phyloP scores from a whole-genome alignment of 1,139 yeast genomes.

The Arxiozyma slooffiae region DNA sequence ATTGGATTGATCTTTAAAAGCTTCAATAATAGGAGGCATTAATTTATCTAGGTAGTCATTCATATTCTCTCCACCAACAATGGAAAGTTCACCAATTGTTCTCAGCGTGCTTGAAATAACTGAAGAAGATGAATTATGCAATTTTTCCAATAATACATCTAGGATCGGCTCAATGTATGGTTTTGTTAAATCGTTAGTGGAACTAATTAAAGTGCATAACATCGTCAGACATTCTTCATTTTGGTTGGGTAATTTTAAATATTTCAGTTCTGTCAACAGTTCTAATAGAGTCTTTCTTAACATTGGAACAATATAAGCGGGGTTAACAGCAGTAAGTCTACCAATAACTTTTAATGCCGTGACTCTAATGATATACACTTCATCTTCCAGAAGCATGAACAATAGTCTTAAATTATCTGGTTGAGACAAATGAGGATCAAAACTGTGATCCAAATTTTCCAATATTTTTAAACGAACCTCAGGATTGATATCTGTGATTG shows the following conservation, averaged over 20 bases:
- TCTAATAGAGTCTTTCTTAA: slow-evolving; percentile 80
- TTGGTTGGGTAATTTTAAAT: slow-evolving; percentile 61
- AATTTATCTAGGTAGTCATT: slow-evolving; percentile 59
- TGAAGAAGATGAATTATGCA: slow-evolving; percentile 61
- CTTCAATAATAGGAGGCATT: slow-evolving; percentile 82
- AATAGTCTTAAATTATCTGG: slow-evolving; percentile 79
- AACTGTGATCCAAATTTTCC: slow-evolving; percentile 58
- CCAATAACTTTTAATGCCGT: slow-evolving; percentile 79
- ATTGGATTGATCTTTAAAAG: slow-evolving; percentile 91
- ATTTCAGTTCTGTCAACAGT: slow-evolving; percentile 76
- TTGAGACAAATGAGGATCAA: slow-evolving; percentile 90
- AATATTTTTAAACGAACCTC: slow-evolving; percentile 78
- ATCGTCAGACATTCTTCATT: slow-evolving; percentile 83
- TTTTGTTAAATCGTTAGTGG: slow-evolving; percentile 71
- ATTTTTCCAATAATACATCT: slow-evolving; percentile 70
- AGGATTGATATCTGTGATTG: slow-evolving; percentile 79
- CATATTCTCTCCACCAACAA: slow-evolving; percentile 84
- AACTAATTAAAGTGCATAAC: slow-evolving; percentile 62
- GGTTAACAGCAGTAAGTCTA: slow-evolving; percentile 74
- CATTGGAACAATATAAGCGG: slow-evolving; percentile 93
- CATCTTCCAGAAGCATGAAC: slow-evolving; percentile 88
- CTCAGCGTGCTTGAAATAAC: slow-evolving; percentile 80
- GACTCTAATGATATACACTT: slow-evolving; percentile 69
- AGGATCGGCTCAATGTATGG: slow-evolving; percentile 90
- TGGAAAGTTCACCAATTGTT: slow-evolving; percentile 82